Evolutionary conservation across 2,329 filamentous ascomycete genomes (phyloP).

Genomic region (Alternaria infectoria): DNA sequence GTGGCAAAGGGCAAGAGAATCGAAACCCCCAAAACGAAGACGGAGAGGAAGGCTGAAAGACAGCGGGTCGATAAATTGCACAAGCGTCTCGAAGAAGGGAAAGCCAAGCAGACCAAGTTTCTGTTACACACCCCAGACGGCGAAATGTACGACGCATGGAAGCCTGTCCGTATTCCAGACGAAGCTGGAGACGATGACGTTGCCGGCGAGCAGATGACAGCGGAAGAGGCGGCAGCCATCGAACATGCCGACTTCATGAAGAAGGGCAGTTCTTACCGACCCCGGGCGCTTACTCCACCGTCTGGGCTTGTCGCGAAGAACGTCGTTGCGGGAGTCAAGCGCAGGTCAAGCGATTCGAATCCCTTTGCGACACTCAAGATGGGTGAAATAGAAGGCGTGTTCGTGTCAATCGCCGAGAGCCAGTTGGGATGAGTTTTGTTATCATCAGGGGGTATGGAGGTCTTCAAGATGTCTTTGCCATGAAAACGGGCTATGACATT

Average conservation of each 20-base stretch:
- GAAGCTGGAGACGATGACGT: neutral
- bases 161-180: neutral
- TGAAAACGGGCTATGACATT: neutral
- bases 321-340: neutral
- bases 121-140: conserved; percentile 3
- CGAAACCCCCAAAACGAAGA: neutral
- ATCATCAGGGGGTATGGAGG: neutral
- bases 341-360: neutral
- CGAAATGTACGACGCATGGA: neutral
- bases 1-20: neutral
- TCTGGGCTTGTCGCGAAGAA: neutral
- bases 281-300: neutral
- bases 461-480: neutral
- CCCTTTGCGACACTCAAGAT: neutral
- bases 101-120: neutral
- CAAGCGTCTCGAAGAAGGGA: neutral
- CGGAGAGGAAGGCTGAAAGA: neutral
- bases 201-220: neutral
- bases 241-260: neutral
- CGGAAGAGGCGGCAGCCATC: neutral
- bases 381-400: neutral
- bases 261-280: neutral
- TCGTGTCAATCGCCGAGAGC: neutral
- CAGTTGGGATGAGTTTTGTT: neutral
- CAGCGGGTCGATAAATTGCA: neutral